Percentiles rank a stretch among this genome's conserved stretches.
Conservation (phyloP, 805 yeast species). For the Cyberlindnera nakhonratchasimensis region DNA sequence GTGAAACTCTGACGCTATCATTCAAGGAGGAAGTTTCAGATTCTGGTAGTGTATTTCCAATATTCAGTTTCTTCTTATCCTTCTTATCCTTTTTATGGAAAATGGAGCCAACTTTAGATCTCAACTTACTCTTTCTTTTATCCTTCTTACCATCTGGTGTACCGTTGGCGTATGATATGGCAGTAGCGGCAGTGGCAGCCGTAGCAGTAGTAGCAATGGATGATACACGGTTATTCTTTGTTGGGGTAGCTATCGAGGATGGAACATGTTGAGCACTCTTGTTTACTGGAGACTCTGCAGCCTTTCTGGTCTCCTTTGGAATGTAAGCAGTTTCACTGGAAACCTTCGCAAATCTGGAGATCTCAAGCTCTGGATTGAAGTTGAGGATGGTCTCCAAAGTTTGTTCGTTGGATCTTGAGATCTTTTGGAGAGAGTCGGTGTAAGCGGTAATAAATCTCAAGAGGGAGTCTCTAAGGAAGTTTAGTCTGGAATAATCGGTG, state of each 20-base stretch:
- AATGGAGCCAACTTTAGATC: slow-evolving; percentile 73
- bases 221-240: slow-evolving; percentile 14
- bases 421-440: slow-evolving; percentile 47
- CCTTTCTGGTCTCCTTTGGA: slow-evolving; percentile 29
- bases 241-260: slow-evolving; percentile 3
- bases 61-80: slow-evolving; percentile 27
- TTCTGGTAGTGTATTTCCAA: slow-evolving; percentile 21
- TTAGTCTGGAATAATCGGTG: slow-evolving; percentile 61
- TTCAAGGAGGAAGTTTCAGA: slow-evolving; percentile 27
- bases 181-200: slow-evolving; percentile 15
- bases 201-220: slow-evolving; percentile 23
- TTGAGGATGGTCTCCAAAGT: slow-evolving; percentile 64
- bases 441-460: slow-evolving; percentile 61
- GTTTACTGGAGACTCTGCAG: slow-evolving; percentile 27
- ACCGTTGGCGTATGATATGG: background rate
- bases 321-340: slow-evolving; percentile 29
- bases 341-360: slow-evolving; percentile 49
- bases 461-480: slow-evolving; percentile 60
- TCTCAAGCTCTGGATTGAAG: slow-evolving; percentile 59
- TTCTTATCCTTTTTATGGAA: slow-evolving; percentile 60
- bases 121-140: slow-evolving; percentile 40
- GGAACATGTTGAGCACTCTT: slow-evolving; percentile 3
- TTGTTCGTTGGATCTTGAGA: slow-evolving; percentile 51
- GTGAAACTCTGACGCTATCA: slow-evolving; percentile 11
- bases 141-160: slow-evolving; percentile 15